Base-by-base conservation (phyloP, 2,329 filamentous ascomycete genomes). In the Colletotrichum tropicale region DNA sequence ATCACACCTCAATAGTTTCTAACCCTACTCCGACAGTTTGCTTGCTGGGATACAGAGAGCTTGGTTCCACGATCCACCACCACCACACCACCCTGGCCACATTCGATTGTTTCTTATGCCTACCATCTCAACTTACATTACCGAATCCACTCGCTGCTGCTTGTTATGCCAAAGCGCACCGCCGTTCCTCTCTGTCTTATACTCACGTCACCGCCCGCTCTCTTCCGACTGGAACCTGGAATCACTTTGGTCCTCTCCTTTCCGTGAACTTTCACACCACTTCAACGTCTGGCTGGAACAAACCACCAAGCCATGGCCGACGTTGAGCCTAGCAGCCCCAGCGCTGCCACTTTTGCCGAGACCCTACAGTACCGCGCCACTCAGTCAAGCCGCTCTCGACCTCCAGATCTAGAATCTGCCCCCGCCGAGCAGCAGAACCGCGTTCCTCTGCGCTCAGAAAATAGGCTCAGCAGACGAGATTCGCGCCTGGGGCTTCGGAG, bases 401-500 rank as follows among this genome's bases (percentile, higher is more conserved):
- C 87, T 16, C 85, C 86, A 32, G 81, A 87, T 77, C 80, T 86
- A 36, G 78, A 81, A 12, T 70, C 81, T 26, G 74, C 78, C 28
- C 74, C 76, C 36, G 26, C 36, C 32, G 81, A 78, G 71, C 80
- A 84, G 76, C 84, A 84, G 77, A 84, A 83, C 62, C 84, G 86
- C 32, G 78, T 87, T 7, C 86, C 88, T 15, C 77, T 89, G 71
- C 87, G 87, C 48, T 77, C 82, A 9, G 74, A 76, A 6, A 85
- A 86, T 62, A 89, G 86, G 78, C 78, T 86, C 28, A 81, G 80
- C 70, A 87, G 84, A 80, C 84, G 89, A 76, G 89, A 91, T 75
- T 91, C 90, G 18, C 88, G 85, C 74, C 79, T 91, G 66, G 89
- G 88, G 5, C 80, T 91, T 65, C 85, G 88, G 69, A 88, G 83